Conservation (phyloP, 2,329 filamentous ascomycete genomes). For the Alternaria sp. region DNA sequence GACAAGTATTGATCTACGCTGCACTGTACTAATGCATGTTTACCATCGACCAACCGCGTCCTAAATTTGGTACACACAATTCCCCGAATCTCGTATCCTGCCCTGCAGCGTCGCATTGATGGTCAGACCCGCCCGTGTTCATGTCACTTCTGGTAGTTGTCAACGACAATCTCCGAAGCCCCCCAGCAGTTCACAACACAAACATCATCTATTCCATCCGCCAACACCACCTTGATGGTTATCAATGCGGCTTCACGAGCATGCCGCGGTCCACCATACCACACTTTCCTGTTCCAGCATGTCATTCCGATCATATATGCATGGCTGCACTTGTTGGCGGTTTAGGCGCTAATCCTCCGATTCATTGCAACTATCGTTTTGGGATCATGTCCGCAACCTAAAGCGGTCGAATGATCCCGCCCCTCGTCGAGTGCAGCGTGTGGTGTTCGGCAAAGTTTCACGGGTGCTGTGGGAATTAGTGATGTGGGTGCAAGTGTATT, state of each 20-base stretch:
- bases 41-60: slow-evolving; percentile 18
- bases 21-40: slow-evolving; percentile 3
- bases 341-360: slow-evolving; percentile 19
- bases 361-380: slow-evolving; percentile 26
- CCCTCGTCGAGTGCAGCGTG: slow-evolving; percentile 2
- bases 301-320: slow-evolving; percentile 7
- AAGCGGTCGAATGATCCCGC: slow-evolving; percentile 14
- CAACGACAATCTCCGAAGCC: slow-evolving; percentile 9
- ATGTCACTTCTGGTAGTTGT: slow-evolving; percentile 13
- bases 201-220: slow-evolving; percentile 8
- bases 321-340: slow-evolving; percentile 5
- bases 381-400: slow-evolving; percentile 19
- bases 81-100: slow-evolving; percentile 9
- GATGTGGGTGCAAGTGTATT: slow-evolving; percentile 5
- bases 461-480: slow-evolving; percentile 2
- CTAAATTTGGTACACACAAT: slow-evolving; percentile 16
- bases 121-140: slow-evolving; percentile 15
- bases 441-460: slow-evolving; percentile 8
- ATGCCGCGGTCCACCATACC: slow-evolving; percentile 4
- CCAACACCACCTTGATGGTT: slow-evolving; percentile 12
- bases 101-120: slow-evolving; percentile 10
- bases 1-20: slow-evolving; percentile 2
- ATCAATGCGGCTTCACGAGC: not conserved
- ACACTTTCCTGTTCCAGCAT: slow-evolving; percentile 19
- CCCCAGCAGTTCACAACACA: slow-evolving; percentile 12